Evolutionary conservation across 129 eudicot species (phyloP).

Genomic region (Centella asiatica): DNA sequence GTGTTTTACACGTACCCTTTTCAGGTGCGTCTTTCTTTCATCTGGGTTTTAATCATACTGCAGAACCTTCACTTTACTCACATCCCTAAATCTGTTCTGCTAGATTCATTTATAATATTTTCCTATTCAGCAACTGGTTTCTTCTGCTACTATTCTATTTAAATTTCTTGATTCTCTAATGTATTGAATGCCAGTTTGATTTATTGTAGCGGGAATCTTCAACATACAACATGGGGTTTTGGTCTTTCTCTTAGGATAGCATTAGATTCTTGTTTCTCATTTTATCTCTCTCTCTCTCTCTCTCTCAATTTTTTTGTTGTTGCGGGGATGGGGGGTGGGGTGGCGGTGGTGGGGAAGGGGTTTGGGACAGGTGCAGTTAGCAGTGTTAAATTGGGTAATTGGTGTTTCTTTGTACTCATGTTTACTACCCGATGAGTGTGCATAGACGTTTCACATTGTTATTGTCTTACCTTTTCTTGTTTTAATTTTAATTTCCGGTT

Average conservation of each 20-base stretch:
- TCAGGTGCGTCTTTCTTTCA: background rate
- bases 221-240: background rate
- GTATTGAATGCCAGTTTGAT: too few relatives aligned
- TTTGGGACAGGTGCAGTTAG: background rate
- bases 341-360: too few relatives aligned
- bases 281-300: background rate
- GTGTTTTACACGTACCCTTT: background rate
- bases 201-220: too few relatives aligned
- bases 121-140: too few relatives aligned
- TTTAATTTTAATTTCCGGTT: background rate
- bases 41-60: background rate
- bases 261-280: constrained; percentile 1
- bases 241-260: background rate
- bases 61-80: background rate
- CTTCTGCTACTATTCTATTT: too few relatives aligned
- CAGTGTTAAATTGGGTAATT: background rate
- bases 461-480: background rate
- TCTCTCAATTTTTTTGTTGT: background rate
- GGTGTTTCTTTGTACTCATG: background rate
- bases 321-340: too few relatives aligned
- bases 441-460: background rate
- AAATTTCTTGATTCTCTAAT: too few relatives aligned
- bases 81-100: background rate
- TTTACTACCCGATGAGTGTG: background rate
- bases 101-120: too few relatives aligned